Conservation (phyloP, 192 early-diverging fungal species). For the Dimargaris cristalligena region DNA sequence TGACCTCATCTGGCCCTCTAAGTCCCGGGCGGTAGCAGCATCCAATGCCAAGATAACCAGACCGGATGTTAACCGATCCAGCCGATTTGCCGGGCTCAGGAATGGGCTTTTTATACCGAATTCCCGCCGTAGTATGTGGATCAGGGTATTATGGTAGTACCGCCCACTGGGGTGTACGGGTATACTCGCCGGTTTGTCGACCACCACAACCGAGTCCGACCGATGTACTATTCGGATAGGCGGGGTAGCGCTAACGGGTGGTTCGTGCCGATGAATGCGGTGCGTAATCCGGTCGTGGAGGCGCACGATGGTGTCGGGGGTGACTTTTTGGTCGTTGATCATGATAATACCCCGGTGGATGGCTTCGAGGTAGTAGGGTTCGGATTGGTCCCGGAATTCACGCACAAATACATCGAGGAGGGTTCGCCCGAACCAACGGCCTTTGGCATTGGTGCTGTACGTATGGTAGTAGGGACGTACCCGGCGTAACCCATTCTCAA, state of each 20-base stretch:
- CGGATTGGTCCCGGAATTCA: slow-evolving; percentile 75
- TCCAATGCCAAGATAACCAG: slow-evolving; percentile 62
- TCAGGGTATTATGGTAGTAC: slow-evolving; percentile 75
- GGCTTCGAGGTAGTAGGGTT: slow-evolving; percentile 63
- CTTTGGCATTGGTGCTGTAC: slow-evolving; percentile 72
- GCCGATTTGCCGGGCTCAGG: slow-evolving; percentile 60
- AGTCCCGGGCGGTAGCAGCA: slow-evolving; percentile 33
- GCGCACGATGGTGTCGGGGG: slow-evolving; percentile 40
- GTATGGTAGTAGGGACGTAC: slow-evolving; percentile 73
- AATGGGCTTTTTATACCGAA: slow-evolving; percentile 25
- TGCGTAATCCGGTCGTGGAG: slow-evolving; percentile 72
- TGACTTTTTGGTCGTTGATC: slow-evolving; percentile 48
- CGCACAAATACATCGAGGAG: slow-evolving; percentile 67
- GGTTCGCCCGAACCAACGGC: slow-evolving; percentile 63
- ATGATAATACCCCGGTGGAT: slow-evolving; percentile 68
- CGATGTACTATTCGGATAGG: slow-evolving; percentile 44
- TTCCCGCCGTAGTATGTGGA: slow-evolving; percentile 47
- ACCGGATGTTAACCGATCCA: slow-evolving; percentile 90
- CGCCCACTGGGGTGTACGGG: slow-evolving; percentile 70
- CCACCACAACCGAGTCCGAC: slow-evolving; percentile 50
- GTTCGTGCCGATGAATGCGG: slow-evolving; percentile 86
- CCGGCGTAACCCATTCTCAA: slow-evolving; percentile 57
- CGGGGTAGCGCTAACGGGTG: slow-evolving; percentile 49
- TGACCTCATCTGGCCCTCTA: slow-evolving; percentile 45
- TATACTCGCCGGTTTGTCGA: slow-evolving; percentile 81